These are phyloP conservation scores for Euptelea pleiosperma DNA, from an alignment of 164 flowering plant species.

Conservation along the genomic window DNA sequence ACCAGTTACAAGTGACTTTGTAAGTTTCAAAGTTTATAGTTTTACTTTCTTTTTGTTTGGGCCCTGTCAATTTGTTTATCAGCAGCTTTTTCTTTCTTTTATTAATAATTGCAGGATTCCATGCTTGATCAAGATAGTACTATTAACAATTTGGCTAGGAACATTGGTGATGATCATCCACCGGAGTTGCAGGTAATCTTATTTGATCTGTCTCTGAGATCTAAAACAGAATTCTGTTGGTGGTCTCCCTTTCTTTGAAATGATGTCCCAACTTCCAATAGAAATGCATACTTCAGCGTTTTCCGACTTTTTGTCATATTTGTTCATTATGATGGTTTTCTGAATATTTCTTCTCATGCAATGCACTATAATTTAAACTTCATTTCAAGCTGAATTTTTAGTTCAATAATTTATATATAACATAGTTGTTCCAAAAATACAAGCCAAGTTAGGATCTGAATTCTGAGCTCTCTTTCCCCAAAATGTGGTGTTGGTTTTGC, in stretches of 20 bases:
- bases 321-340: background rate
- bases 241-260: background rate
- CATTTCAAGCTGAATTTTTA: background rate
- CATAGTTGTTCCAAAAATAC: background rate
- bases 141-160: slow-evolving; percentile 11
- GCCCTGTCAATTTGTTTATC: background rate
- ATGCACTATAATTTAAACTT: background rate
- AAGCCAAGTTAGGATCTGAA: too few species aligned
- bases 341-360: too few species aligned
- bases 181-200: slow-evolving; percentile 48
- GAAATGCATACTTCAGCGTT: background rate
- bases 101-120: slow-evolving; percentile 33
- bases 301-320: background rate
- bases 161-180: slow-evolving; percentile 24
- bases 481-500: too few species aligned
- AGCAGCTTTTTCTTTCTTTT: background rate
- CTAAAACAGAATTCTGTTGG: background rate
- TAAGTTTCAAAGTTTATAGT: slow-evolving; percentile 17
- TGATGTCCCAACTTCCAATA: background rate
- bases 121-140: slow-evolving; percentile 27
- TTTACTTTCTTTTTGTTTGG: background rate
- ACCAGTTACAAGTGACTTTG: slow-evolving; percentile 33
- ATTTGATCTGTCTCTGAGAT: background rate
- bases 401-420: background rate
- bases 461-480: too few species aligned